These are phyloP conservation scores for Diaporthe capsici DNA, from an alignment of 2,329 filamentous ascomycete genomes.

Conservation along the genomic window DNA sequence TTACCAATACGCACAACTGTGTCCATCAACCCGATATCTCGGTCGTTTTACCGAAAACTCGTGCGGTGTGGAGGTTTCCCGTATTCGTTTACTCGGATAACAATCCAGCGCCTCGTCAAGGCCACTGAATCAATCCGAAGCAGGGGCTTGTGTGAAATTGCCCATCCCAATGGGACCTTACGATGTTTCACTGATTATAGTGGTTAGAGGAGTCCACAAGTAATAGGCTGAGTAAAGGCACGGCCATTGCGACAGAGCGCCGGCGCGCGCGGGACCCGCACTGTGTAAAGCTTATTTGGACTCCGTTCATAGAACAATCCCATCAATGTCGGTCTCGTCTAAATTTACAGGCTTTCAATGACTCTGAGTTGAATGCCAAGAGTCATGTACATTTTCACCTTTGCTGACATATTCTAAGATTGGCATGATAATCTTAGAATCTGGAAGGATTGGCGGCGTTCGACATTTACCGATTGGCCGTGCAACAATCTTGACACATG, in stretches of 20 bases:
- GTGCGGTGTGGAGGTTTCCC: not conserved
- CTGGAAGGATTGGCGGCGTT: not conserved
- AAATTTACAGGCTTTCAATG: not conserved
- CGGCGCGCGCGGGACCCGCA: not conserved
- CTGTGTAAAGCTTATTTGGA: constrained; percentile 12
- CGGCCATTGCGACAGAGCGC: not conserved
- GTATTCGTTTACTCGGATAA: not conserved
- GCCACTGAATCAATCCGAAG: not conserved
- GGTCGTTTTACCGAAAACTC: not conserved
- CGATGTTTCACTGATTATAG: not conserved
- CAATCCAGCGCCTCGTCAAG: not conserved
- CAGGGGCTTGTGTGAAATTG: not conserved
- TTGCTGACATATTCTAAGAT: not conserved
- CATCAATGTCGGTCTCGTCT: not conserved
- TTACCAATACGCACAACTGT: not conserved
- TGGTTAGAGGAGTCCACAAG: not conserved
- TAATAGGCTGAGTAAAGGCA: not conserved
- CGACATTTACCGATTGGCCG: not conserved
- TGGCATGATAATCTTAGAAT: not conserved
- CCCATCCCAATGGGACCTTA: not conserved
- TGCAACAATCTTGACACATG: not conserved
- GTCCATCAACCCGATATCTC: not conserved
- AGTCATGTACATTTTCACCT: not conserved
- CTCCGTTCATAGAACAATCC: not conserved
- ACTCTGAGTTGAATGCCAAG: not conserved